Evolutionary conservation across 176 grass and related monocot genomes (phyloP), one percentile per base, ranked within the genome.

Genomic region (Poa pratensis): DNA sequence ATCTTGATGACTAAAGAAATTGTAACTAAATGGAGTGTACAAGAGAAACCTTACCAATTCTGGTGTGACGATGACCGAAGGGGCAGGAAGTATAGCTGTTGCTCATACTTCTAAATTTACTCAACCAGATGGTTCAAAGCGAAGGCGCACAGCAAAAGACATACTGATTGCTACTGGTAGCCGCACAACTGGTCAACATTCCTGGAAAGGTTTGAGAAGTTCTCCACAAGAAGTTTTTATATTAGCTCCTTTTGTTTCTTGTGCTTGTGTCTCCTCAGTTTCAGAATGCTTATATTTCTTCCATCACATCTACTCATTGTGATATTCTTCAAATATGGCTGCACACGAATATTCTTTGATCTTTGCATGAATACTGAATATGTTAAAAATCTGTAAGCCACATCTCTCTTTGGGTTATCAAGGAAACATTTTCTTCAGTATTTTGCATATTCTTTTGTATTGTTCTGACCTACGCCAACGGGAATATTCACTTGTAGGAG

Each of bases 121-220:
- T 35, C 79, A 95, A n/a, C 72, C 81, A 19, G 87, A 95, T 78
- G 95, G 95, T 40, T 90, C 89, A 20, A 86, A 84, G 86, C 91
- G 87, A 73, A 87, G 89, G 93, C 48, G 93, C 48, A 86, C 83
- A 0, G 50, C 91, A 11, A 95, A 92, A 40, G 87, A 98, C 77
- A 89, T 98, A 59, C 78, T 98, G 79, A 90, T 98, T 71, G 91
- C 95, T 12, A 98, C 93, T 79, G 95, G 95, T 19, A 92, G 91
- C 80, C 87, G 86, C 95, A 68, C 86, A 92, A 1, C 93, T 76
- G 77, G 86, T 83, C 69, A 80, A 92, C 87, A 98, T 98, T 76
- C 95, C 91, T 85, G 95, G 95, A 69, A 88, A 98, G 91, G 93
- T 98, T 61, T 86, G 84, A 75, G 39, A 62, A 59, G 16, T 79